A percentile compares a stretch with the other conserved stretches of the same genome.
Conservation (phyloP, 371 early-diverging fungal species). For the Mucor sp. region DNA sequence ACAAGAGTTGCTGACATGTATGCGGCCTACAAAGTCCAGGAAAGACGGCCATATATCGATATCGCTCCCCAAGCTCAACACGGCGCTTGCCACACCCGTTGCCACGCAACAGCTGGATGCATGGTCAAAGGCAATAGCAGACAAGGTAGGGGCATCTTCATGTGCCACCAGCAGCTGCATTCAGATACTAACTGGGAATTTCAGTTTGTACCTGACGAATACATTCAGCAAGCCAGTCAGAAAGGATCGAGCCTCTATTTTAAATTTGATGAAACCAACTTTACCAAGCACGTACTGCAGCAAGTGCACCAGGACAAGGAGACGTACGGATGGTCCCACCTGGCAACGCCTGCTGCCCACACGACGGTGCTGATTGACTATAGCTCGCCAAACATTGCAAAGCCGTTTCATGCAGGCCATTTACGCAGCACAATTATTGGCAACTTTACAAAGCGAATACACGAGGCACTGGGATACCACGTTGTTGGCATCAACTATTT, state of each 20-base stretch:
- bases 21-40: constrained; percentile 20
- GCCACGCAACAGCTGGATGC: constrained; percentile 59
- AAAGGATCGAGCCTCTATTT: constrained; percentile 13
- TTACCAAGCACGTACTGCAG: constrained; percentile 46
- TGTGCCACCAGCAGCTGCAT: neutral
- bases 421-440: constrained; percentile 99
- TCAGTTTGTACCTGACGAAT: constrained; percentile 52
- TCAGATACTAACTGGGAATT: constrained; percentile 8
- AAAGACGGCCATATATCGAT: constrained; percentile 32
- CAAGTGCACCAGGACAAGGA: constrained; percentile 17
- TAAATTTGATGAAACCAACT: constrained; percentile 15
- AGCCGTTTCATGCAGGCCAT: constrained; percentile 99
- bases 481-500: constrained; percentile 96
- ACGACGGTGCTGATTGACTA: constrained; percentile 90
- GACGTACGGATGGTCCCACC: constrained; percentile 45
- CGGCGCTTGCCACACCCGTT: constrained; percentile 2
- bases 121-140: constrained; percentile 50
- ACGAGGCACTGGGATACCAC: constrained; percentile 88
- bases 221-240: constrained; percentile 28
- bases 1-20: constrained; percentile 11
- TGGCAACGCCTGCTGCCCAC: constrained; percentile 14
- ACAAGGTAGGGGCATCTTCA: constrained; percentile 33
- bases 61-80: constrained; percentile 27
- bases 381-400: constrained; percentile 99
- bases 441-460: constrained; percentile 87